Evolutionary conservation across 164 flowering plant genomes (phyloP).

Genomic region (Buxus sempervirens): DNA sequence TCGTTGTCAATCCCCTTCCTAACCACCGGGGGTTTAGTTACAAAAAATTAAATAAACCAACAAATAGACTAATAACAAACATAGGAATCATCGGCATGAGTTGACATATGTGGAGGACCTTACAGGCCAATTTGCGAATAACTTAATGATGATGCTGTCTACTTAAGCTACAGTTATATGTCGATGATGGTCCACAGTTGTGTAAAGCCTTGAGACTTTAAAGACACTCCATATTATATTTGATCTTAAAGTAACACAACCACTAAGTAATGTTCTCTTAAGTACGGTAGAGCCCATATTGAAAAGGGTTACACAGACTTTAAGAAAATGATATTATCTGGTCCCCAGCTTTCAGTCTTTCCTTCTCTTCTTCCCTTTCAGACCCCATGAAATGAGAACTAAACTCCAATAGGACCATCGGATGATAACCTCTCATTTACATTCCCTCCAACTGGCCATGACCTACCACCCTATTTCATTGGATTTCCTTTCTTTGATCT

Average conservation of each 20-base stretch:
- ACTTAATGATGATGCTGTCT: background rate
- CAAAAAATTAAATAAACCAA: background rate
- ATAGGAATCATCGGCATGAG: background rate
- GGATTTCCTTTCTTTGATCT: too few species aligned
- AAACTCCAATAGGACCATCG: background rate
- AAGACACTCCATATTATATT: constrained; percentile 20
- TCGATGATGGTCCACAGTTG: constrained; percentile 7
- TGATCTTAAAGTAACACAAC: constrained; percentile 23
- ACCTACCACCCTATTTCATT: too few species aligned
- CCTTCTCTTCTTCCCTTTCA: background rate
- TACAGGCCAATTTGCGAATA: background rate
- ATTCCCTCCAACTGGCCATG: too few species aligned
- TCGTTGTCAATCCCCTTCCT: too few species aligned
- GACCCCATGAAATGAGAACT: background rate
- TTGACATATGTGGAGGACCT: background rate
- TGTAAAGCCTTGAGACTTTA: constrained; percentile 25
- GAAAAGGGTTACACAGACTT: background rate
- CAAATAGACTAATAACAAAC: background rate
- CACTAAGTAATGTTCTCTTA: constrained; percentile 3
- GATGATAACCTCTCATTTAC: background rate
- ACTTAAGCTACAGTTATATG: constrained; percentile 8
- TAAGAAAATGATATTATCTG: background rate
- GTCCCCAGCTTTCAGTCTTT: background rate
- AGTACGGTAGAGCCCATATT: background rate
- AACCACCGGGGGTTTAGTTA: too few species aligned